Base-by-base conservation (phyloP, 140 eudicot genomes). In the Erigeron philadelphicus region DNA sequence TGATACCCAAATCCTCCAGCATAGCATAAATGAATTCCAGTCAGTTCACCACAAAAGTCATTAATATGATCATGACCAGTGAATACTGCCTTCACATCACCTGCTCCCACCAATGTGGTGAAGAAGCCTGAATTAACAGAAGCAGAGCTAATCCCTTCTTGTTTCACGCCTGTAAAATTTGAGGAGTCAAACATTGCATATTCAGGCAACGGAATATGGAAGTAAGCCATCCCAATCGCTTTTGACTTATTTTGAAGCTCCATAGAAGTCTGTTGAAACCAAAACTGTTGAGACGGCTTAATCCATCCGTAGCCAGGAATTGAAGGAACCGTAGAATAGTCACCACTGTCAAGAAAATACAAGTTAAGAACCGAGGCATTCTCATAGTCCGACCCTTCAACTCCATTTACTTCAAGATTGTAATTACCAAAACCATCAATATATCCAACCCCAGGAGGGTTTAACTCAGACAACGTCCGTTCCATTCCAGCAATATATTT, bases 1-100 rank as follows among this genome's bases (percentile, higher is more conserved):
- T 91, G 97, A 66, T 91, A 91, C 19, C 97, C 96, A 61, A 91
- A 88, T 12, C 97, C 97, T 8, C 96, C 97, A 64, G 78, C 91
- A 75, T 91, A 91, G 67, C 97, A 91, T n/a, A 91, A 84, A 77
- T 91, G 72, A 45, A 91, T 79, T 9, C 90, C 87, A n/a, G 69
- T 76, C 41, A 88, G 69, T 73, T 85, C 67, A 1, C 97, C 97
- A 67, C 97, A 91, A 43, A 91, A 91, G 77, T 91, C 97, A 74
- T 91, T 90, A 16, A 87, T 31, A 54, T 90, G 97, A 80, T 90
- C 97, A 59, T 90, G 97, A 61, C 97, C 97, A 0, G 78, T 77
- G 78, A 90, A 90, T 66, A 80, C 91, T 9, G 90, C 97, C 83
- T 83, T 88, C 64, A 88, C 97, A 69, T 88, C 97, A 18, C 95